Percentiles rank a stretch among this genome's conserved stretches.
These are phyloP conservation scores for Geranium rotundifolium DNA, from an alignment of 345 rosid species.

Conservation along the genomic window DNA sequence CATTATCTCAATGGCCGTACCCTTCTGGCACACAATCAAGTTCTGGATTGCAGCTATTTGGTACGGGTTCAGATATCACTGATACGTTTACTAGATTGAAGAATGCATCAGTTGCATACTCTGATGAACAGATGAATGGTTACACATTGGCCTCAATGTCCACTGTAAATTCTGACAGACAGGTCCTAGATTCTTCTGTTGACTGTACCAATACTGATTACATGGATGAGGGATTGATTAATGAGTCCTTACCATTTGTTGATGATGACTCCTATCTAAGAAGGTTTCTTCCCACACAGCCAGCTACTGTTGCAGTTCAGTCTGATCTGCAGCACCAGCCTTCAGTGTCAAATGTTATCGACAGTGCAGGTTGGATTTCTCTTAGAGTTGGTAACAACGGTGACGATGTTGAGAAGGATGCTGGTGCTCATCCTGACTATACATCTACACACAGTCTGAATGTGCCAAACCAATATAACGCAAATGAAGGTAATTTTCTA, in stretches of 20 bases:
- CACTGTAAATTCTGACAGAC: conserved; percentile 24
- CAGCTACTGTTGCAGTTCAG: conserved; percentile 52
- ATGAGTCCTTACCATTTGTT: conserved; percentile 66
- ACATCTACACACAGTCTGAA: background rate
- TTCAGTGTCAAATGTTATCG: conserved; percentile 61
- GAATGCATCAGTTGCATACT: conserved; percentile 37
- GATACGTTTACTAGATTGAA: conserved; percentile 51
- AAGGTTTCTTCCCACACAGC: conserved; percentile 77
- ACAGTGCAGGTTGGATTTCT: conserved; percentile 80
- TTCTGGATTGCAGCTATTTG: conserved; percentile 72
- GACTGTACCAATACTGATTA: conserved; percentile 33
- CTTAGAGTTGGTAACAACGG: conserved; percentile 69
- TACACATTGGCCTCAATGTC: conserved; percentile 49
- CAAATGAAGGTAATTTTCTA: background rate
- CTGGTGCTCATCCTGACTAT: background rate
- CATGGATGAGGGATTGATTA: conserved; percentile 56
- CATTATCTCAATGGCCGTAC: conserved; percentile 57
- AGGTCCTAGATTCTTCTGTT: conserved; percentile 40
- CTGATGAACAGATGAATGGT: conserved; percentile 44
- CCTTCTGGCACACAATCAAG: conserved; percentile 53
- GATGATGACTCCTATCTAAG: conserved; percentile 90
- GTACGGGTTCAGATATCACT: conserved; percentile 39
- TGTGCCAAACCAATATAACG: background rate
- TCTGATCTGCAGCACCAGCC: conserved; percentile 48
- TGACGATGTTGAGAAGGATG: conserved; percentile 45